A percentile compares a stretch with the other conserved stretches of the same genome.
phyloP scores from a whole-genome alignment of 2,329 filamentous ascomycete species.

The Trichoderma simmonsii region DNA sequence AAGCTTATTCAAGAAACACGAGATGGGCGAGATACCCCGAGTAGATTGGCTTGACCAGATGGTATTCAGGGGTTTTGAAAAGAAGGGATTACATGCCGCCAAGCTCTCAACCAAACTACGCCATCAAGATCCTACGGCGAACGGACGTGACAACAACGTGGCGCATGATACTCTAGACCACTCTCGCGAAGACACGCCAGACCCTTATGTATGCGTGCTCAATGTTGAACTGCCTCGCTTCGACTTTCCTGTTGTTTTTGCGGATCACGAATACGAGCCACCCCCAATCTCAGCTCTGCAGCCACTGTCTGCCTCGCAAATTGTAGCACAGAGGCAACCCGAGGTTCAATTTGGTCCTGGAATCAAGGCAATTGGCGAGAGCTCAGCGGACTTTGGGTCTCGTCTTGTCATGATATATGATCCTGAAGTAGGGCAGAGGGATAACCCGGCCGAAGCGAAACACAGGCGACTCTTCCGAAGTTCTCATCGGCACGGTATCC shows the following conservation, averaged over 20 bases:
- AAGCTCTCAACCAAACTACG: conserved; percentile 60
- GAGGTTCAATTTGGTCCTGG: conserved; percentile 89
- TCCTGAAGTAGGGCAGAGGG: conserved; percentile 81
- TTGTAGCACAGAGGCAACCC: conserved; percentile 74
- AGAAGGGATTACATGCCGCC: conserved; percentile 63
- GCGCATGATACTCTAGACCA: conserved; percentile 31
- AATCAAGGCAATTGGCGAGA: conserved; percentile 66
- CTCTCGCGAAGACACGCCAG: conserved; percentile 44
- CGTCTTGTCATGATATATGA: conserved; percentile 85
- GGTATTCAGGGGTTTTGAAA: conserved; percentile 87
- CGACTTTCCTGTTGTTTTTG: conserved; percentile 93
- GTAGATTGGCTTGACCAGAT: conserved; percentile 95
- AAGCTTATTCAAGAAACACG: conserved; percentile 90
- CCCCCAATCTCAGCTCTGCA: conserved; percentile 77
- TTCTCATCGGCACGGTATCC: conserved; percentile 82
- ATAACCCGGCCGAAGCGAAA: conserved; percentile 94
- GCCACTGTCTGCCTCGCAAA: conserved; percentile 55
- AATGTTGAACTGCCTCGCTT: conserved; percentile 92
- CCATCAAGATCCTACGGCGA: conserved; percentile 45
- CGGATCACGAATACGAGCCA: conserved; percentile 86
- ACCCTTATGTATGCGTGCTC: conserved; percentile 66
- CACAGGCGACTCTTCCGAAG: conserved; percentile 89
- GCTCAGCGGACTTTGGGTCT: conserved; percentile 46
- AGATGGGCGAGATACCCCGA: conserved; percentile 91
- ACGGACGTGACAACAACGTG: conserved; percentile 24